Conservation (phyloP, 2,329 filamentous ascomycete species). For the Alternaria metachromatica region DNA sequence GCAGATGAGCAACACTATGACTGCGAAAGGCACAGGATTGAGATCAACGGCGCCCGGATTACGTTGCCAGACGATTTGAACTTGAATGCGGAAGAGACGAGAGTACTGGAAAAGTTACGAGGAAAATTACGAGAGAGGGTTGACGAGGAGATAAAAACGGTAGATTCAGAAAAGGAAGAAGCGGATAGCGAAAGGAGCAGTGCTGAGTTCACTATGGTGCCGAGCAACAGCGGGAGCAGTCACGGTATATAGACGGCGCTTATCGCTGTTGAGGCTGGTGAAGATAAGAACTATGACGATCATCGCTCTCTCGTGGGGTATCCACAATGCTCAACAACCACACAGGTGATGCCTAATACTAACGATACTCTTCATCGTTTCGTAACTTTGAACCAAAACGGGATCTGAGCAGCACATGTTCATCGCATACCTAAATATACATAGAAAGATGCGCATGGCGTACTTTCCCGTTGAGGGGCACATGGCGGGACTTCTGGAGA, state of each 20-base stretch:
- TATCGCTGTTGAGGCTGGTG: conserved; percentile 9
- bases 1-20: conserved; percentile 23
- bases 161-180: conserved; percentile 6
- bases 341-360: not conserved
- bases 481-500: not conserved
- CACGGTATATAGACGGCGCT: conserved; percentile 11
- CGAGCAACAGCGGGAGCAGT: conserved; percentile 19
- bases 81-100: conserved; percentile 44
- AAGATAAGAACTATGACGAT: conserved; percentile 16
- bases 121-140: conserved; percentile 35
- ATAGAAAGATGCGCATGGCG: not conserved
- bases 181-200: conserved; percentile 28
- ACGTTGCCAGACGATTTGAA: conserved; percentile 45
- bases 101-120: conserved; percentile 46
- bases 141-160: conserved; percentile 7
- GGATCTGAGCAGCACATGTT: not conserved
- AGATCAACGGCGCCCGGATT: conserved; percentile 41
- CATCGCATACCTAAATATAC: not conserved
- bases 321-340: not conserved
- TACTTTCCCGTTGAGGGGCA: not conserved
- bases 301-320: conserved; percentile 13
- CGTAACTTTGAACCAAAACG: not conserved
- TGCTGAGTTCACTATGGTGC: conserved; percentile 29
- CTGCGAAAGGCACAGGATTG: conserved; percentile 29
- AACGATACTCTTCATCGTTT: not conserved